Base-by-base conservation (phyloP, 2,329 filamentous ascomycete species). In the Ophiostoma novo-ulmi region DNA sequence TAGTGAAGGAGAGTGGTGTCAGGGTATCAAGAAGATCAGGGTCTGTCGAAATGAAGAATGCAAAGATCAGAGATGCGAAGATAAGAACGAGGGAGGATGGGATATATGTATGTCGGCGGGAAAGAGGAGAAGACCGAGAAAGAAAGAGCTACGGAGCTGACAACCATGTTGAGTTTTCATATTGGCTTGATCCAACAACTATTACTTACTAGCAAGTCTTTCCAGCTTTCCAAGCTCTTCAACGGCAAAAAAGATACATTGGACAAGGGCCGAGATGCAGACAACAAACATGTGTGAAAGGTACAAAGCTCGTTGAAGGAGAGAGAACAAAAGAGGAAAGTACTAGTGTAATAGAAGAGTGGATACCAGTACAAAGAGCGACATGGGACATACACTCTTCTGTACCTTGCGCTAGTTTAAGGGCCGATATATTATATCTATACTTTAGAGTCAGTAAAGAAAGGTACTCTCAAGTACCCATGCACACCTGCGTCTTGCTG, bases 281-380 rank as follows among this genome's bases (percentile, higher is more conserved):
- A 39, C 44, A 48, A 48, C 44, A 6, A 20, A 6, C 44, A 48
- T 48, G 22, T 31, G 58, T 63, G 26, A 26, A 63, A 35, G 3
- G 58, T 31, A 35, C 58, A 63, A 63, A 26, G 58, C 26, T 63
- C 26, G 58, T 63, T 63, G 58, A 14, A 48, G 44, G 44, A 10
- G n/a, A 20, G 44, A 58, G 52, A 55, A 63, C 58, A 63, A 63
- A 63, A 63, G 58, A 63, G 58, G 58, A 63, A 58, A 63, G 58
- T 63, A 63, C 58, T 35, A 31, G 58, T 35, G 26, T 63, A 63
- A 63, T 35, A 63, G 26, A 63, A 13, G 5, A 17, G 58, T 35
- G 58, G 26, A 13, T 63, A 63, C 58, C 26, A 17, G 58, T 63
- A 63, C 58, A 63, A 26, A 17, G 6, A 63, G 52, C 8, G n/a